Evolutionary conservation across 176 grass and related monocot genomes (phyloP), one percentile per base, ranked within the genome.

Genomic region (Musa beccarii): DNA sequence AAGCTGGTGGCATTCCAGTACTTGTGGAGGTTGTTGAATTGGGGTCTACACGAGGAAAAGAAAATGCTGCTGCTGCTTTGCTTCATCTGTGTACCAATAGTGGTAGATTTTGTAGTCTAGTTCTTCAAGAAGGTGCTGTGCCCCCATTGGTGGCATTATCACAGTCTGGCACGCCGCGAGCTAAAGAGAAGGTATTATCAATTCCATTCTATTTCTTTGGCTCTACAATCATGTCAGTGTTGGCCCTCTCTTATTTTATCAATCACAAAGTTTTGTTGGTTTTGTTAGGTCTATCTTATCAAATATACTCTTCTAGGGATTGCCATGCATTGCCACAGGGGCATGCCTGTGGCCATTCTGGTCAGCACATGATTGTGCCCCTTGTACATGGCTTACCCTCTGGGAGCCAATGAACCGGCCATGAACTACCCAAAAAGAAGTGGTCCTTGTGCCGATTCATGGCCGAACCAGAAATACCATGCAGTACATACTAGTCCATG

Each of bases 21-120:
- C 80, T 96, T 55, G 92, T 96, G 26, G 92, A 96, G 66, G 92
- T 96, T 49, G 92, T 96, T 10, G 89, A 96, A 67, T 86, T 96
- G 53, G 92, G 92, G 0, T 96, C 89, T 19, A 75, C 87, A 61
- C 81, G 85, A 59, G 87, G 84, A 15, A 96, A 92, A 79, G 89
- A 96, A 78, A 78, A 96, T 54, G 92, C 83, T 1, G 89, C 85
- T 0, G 89, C 92, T 19, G 82, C 85, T 52, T 80, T 96, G 83
- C 78, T 89, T 63, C 89, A 88, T 54, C 84, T 96, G 25, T 96
- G 92, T 80, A 89, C 78, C 26, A 87, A 92, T 79, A 86, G 83
- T 78, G 86, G 62, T 74, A 82, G 83, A 52, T 87, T 80, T 59
- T 92, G 92, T 78, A 92, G 83, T 69, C 69, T 83, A 73, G 92